These are phyloP conservation scores for Limonium bicolor DNA, from an alignment of 148 eudicot genomes.

Conservation along the genomic window DNA sequence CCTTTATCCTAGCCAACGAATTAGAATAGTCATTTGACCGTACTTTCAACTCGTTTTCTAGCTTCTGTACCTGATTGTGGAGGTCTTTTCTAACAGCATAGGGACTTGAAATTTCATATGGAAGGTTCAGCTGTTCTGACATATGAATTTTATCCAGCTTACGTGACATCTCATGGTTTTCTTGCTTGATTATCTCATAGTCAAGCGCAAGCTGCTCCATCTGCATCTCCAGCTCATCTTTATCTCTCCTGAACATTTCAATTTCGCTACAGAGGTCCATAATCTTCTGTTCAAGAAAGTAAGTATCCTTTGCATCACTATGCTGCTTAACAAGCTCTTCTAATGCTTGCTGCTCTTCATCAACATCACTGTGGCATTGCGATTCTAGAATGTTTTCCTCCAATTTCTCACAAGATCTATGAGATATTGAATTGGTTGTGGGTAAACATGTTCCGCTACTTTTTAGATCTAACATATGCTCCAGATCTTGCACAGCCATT, in stretches of 20 bases:
- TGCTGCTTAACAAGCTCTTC: slow-evolving; percentile 78
- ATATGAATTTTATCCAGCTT: slow-evolving; percentile 63
- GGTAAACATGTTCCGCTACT: slow-evolving; percentile 21
- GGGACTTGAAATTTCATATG: slow-evolving; percentile 64
- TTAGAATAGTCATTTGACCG: slow-evolving; percentile 18
- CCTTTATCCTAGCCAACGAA: slow-evolving; percentile 13
- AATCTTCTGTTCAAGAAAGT: slow-evolving; percentile 58
- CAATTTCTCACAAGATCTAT: slow-evolving; percentile 17
- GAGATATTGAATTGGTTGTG: slow-evolving; percentile 13
- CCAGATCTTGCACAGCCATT: slow-evolving; percentile 79
- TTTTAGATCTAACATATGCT: slow-evolving; percentile 64
- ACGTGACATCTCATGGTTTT: slow-evolving; percentile 58
- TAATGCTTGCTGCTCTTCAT: slow-evolving; percentile 69
- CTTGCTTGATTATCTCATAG: slow-evolving; percentile 90
- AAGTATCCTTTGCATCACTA: slow-evolving; percentile 40
- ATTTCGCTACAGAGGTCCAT: slow-evolving; percentile 65
- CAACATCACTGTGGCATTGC: slow-evolving; percentile 33
- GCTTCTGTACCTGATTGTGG: slow-evolving; percentile 15
- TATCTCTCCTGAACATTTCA: slow-evolving; percentile 67
- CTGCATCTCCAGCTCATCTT: slow-evolving; percentile 83
- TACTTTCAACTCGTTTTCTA: slow-evolving; percentile 19
- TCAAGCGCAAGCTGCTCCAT: slow-evolving; percentile 97
- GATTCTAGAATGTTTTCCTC: slow-evolving; percentile 20
- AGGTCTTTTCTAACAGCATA: slow-evolving; percentile 19
- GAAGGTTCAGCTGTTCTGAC: slow-evolving; percentile 80